Evolutionary conservation across 2,329 filamentous ascomycete species (phyloP).

Genomic region (Cercospora sp.): DNA sequence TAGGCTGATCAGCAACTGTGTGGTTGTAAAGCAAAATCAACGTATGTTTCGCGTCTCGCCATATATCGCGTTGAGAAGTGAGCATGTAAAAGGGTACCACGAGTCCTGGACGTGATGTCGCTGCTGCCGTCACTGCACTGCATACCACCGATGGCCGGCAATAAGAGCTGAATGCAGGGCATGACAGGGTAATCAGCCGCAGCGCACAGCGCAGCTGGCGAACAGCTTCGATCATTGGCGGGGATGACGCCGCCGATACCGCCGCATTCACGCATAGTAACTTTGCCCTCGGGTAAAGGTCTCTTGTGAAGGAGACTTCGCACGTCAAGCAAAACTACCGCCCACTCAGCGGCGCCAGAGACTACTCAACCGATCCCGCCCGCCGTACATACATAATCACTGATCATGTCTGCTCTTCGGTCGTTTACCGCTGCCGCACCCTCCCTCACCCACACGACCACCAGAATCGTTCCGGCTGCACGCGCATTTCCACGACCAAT

Average conservation of each 20-base stretch:
- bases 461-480: conserved; percentile 24
- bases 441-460: conserved; percentile 19
- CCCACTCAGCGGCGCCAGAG: not conserved
- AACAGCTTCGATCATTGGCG: not conserved
- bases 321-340: conserved; percentile 2
- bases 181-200: not conserved
- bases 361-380: conserved; percentile 16
- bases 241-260: not conserved
- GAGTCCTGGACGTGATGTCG: not conserved
- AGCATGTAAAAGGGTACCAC: no score
- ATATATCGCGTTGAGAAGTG: no score
- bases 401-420: conserved; percentile 31
- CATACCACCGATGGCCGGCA: not conserved
- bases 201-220: not conserved
- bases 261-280: not conserved
- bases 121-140: not conserved
- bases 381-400: conserved; percentile 3
- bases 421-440: conserved; percentile 19
- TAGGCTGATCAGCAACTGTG: no score
- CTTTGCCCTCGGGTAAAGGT: conserved; percentile 4
- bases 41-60: no score
- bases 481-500: conserved; percentile 36
- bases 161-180: not conserved
- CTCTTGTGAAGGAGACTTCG: not conserved
- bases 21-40: no score